Percentiles rank a stretch among this genome's conserved stretches.
Evolutionary conservation across 148 eudicot species (phyloP).

Genomic region (Heliamphora exappendiculata): DNA sequence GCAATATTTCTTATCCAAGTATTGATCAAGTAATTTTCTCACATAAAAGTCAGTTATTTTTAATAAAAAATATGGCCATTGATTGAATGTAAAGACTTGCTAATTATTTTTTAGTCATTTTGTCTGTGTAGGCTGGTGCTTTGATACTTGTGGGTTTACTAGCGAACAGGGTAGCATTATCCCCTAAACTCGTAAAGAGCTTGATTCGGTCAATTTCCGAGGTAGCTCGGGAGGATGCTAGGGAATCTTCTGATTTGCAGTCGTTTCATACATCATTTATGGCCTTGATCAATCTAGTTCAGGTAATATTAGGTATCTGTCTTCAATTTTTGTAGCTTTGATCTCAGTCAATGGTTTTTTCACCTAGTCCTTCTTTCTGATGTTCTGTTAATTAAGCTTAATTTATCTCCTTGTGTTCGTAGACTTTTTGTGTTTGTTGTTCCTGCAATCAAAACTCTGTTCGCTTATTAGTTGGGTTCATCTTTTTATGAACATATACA

Average conservation of each 20-base stretch:
- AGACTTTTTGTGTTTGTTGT: not conserved
- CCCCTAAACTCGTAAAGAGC: constrained; percentile 58
- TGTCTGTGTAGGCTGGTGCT: constrained; percentile 53
- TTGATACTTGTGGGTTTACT: constrained; percentile 70
- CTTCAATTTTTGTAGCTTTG: not conserved
- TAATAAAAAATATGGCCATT: not conserved
- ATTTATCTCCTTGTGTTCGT: not conserved
- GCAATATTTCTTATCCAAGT: not conserved
- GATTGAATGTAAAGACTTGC: not conserved
- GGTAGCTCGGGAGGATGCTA: constrained; percentile 50
- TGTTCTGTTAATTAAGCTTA: not conserved
- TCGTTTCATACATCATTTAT: constrained; percentile 56
- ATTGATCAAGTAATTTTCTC: not conserved
- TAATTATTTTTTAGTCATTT: not conserved
- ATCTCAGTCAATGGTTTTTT: not conserved
- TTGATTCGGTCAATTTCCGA: constrained; percentile 58
- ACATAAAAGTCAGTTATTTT: not conserved
- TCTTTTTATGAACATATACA: not conserved
- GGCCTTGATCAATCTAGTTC: constrained; percentile 71
- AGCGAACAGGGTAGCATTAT: constrained; percentile 56
- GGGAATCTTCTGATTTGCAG: constrained; percentile 50
- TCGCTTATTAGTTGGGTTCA: not conserved
- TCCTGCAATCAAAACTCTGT: not conserved
- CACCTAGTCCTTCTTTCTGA: not conserved
- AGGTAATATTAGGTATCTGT: constrained; percentile 27